These are phyloP conservation scores for Nakataea oryzae DNA, from an alignment of 2,329 filamentous ascomycete species.

Conservation along the genomic window DNA sequence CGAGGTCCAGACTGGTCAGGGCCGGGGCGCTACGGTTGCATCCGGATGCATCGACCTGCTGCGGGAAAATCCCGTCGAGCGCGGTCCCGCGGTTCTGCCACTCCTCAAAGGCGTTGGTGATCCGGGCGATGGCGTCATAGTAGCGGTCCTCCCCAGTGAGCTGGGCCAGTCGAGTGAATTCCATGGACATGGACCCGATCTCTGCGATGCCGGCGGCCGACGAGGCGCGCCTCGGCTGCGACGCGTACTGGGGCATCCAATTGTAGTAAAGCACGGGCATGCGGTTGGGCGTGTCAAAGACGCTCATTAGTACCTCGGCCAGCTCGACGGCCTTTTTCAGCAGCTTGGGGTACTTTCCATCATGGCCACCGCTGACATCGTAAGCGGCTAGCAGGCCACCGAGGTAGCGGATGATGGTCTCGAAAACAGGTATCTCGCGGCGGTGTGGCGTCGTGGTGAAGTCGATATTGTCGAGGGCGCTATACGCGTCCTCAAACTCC, in stretches of 20 bases:
- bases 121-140: slow-evolving; percentile 80
- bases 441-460: slow-evolving; percentile 60
- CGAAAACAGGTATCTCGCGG: slow-evolving; percentile 74
- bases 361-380: slow-evolving; percentile 61
- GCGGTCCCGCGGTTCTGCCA: slow-evolving; percentile 60
- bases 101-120: slow-evolving; percentile 69
- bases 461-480: slow-evolving; percentile 62
- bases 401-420: slow-evolving; percentile 84
- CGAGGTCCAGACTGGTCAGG: slow-evolving; percentile 12
- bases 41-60: slow-evolving; percentile 66
- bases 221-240: slow-evolving; percentile 52
- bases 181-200: slow-evolving; percentile 70
- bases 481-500: slow-evolving; percentile 71
- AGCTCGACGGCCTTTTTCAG: slow-evolving; percentile 71
- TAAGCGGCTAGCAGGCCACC: slow-evolving; percentile 80
- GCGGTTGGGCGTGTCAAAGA: slow-evolving; percentile 86
- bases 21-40: slow-evolving; percentile 50
- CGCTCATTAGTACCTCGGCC: slow-evolving; percentile 68
- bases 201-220: slow-evolving; percentile 52
- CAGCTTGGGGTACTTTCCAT: slow-evolving; percentile 50
- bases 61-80: slow-evolving; percentile 73
- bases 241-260: slow-evolving; percentile 59
- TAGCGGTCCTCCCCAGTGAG: slow-evolving; percentile 73
- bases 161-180: slow-evolving; percentile 84
- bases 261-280: slow-evolving; percentile 79